phyloP scores from a whole-genome alignment of 305 asterid species.

The Plantago lanceolata region DNA sequence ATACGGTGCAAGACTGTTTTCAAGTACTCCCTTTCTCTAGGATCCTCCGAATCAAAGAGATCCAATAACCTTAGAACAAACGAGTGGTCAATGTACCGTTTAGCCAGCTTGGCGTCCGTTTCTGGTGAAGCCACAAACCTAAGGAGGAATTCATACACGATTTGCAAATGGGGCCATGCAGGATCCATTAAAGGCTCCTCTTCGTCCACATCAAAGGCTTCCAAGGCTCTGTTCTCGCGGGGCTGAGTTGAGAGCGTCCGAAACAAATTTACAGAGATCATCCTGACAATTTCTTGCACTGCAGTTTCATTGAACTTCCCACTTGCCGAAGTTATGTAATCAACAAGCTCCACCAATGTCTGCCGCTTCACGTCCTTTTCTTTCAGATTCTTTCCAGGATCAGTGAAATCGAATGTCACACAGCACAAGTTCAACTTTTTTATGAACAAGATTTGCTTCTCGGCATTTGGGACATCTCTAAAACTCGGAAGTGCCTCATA shows the following conservation, averaged over 20 bases:
- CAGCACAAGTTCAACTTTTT: slow-evolving; percentile 65
- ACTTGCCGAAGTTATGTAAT: slow-evolving; percentile 58
- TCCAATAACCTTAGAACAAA: slow-evolving; percentile 67
- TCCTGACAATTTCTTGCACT: slow-evolving; percentile 65
- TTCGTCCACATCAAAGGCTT: slow-evolving; percentile 74
- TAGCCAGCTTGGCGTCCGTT: slow-evolving; percentile 85
- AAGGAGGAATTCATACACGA: slow-evolving; percentile 76
- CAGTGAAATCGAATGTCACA: slow-evolving; percentile 66
- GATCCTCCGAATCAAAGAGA: slow-evolving; percentile 90
- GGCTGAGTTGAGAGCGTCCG: slow-evolving; percentile 63
- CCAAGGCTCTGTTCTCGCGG: slow-evolving; percentile 67
- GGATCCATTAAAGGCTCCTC: slow-evolving; percentile 87
- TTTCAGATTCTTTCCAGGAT: slow-evolving; percentile 66
- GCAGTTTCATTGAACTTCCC: slow-evolving; percentile 65
- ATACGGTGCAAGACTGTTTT: slow-evolving; percentile 82
- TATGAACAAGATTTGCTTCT: slow-evolving; percentile 67
- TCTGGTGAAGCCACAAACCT: slow-evolving; percentile 84
- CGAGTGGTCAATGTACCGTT: slow-evolving; percentile 74
- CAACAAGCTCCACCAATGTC: slow-evolving; percentile 81
- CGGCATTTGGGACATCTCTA: slow-evolving; percentile 74
- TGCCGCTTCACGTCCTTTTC: slow-evolving; percentile 84
- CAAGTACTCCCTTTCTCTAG: slow-evolving; percentile 83
- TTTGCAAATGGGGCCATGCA: slow-evolving; percentile 85
- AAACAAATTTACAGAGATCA: slow-evolving; percentile 71
- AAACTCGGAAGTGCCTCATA: slow-evolving; percentile 77